Evolutionary conservation across 176 grass and related monocot species (phyloP), one percentile per base, ranked within the genome.

Genomic region (Microstegium vimineum): DNA sequence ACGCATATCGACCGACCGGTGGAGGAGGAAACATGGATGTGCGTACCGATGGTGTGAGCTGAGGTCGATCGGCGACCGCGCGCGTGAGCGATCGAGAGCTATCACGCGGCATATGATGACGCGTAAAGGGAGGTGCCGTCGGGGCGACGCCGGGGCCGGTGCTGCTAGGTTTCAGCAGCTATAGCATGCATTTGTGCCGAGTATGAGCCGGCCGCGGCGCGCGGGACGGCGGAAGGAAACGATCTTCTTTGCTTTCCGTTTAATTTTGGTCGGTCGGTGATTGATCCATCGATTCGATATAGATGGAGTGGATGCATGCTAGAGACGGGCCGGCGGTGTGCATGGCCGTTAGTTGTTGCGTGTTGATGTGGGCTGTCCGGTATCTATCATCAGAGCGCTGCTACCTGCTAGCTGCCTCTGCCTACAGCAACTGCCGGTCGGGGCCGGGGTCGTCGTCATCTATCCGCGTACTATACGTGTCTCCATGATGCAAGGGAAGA

Each of bases 311-410:
- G 14, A 17, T 17, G 40, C 9, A 12, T 10, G 40, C 9, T 12
- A 42, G 43, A 15, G 12, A 46, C 15, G 11, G 3, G 1, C 13
- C 41, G 41, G 41, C 41, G 41, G 20, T 5, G 37, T 37, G 43
- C 12, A 15, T 46, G 16, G 18, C 6, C 51, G 18, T 17, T 54
- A 68, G 75, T 43, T 13, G 61, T 41, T 77, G 25, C 11, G 60
- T 61, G 60, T 61, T 47, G 59, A 5, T 52, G 68, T 74, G 35
- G 81, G 75, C 31, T 69, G 76, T 69, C 87, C 33, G 69, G 69
- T n/a, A 49, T 59, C 27, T n/a, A 49, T 59, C 27, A 34, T 5
- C 62, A 47, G 14, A 17, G 49, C 14, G n/a, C 36, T 37, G 5
- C 10, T 12, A 27, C 17, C 56, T 40, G 45, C 4, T 11, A 16